These are phyloP conservation scores for Chenopodium suecicum DNA, from an alignment of 148 eudicot genomes.

Conservation along the genomic window DNA sequence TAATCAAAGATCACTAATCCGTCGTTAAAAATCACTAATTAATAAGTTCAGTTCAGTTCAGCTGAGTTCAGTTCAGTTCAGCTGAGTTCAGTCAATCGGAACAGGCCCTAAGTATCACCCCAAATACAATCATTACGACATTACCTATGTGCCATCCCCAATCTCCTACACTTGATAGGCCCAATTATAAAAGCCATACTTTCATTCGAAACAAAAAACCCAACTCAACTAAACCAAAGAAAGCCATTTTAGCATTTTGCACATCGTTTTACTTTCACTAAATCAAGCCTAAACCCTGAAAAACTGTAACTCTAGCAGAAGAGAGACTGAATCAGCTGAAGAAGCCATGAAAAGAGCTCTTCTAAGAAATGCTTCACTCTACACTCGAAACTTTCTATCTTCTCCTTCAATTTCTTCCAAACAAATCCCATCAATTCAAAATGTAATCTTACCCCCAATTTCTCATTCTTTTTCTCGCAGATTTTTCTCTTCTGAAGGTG, in stretches of 20 bases:
- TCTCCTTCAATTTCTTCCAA: slow-evolving; percentile 23
- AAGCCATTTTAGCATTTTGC: no score
- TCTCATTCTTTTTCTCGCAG: slow-evolving; percentile 20
- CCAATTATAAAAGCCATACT: background rate
- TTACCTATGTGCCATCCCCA: no score
- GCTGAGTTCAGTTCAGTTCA: no score
- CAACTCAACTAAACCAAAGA: background rate
- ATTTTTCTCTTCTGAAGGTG: slow-evolving; percentile 47
- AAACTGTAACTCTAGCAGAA: background rate
- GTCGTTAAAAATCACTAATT: no score
- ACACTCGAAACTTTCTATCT: slow-evolving; percentile 28
- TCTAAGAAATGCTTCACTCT: slow-evolving; percentile 31
- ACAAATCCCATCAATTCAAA: background rate
- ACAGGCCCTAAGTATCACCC: no score
- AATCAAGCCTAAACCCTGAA: slow-evolving; percentile 17
- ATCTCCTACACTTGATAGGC: no score
- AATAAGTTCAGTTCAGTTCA: no score
- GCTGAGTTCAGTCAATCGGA: no score
- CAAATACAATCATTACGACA: no score
- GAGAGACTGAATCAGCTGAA: background rate
- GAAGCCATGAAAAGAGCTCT: slow-evolving; percentile 49
- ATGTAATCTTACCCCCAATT: slow-evolving; percentile 4
- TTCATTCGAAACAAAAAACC: background rate
- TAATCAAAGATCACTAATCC: no score
- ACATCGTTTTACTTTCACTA: no score